Evolutionary conservation across 257 asterid genomes (phyloP).

Genomic region (Penstemon barbatus): DNA sequence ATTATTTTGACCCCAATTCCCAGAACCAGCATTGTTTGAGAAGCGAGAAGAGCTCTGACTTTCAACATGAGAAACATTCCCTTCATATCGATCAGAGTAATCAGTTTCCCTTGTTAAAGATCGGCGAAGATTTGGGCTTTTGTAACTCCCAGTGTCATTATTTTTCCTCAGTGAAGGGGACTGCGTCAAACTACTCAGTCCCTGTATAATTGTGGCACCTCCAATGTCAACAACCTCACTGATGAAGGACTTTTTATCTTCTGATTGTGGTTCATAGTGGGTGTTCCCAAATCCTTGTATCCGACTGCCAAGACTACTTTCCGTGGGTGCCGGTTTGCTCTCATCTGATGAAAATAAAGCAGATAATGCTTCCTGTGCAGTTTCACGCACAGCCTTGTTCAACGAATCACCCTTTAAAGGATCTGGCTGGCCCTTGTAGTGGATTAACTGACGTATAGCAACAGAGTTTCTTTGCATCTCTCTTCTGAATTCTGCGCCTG

Average conservation of each 20-base stretch:
- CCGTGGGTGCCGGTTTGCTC: constrained; percentile 59
- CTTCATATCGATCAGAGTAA: constrained; percentile 60
- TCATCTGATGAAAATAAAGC: constrained; percentile 84
- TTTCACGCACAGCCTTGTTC: constrained; percentile 95
- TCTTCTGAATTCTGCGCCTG: constrained; percentile 91
- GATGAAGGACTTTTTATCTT: constrained; percentile 82
- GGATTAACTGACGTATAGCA: constrained; percentile 83
- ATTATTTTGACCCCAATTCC: constrained; percentile 64
- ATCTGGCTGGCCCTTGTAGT: constrained; percentile 92
- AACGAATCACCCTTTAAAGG: constrained; percentile 91
- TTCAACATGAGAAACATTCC: constrained; percentile 46
- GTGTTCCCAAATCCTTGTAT: constrained; percentile 94
- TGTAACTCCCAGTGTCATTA: constrained; percentile 73
- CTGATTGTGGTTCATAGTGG: constrained; percentile 68
- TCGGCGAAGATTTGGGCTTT: constrained; percentile 79
- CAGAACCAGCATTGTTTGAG: constrained; percentile 63
- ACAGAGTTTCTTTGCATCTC: constrained; percentile 98
- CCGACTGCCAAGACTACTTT: constrained; percentile 76
- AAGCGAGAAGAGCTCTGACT: constrained; percentile 49
- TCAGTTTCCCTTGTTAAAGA: constrained; percentile 76
- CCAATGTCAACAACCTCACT: constrained; percentile 93
- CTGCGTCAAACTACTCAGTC: constrained; percentile 73
- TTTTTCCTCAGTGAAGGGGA: constrained; percentile 71
- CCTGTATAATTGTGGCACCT: constrained; percentile 87
- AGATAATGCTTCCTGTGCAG: constrained; percentile 93